phyloP scores from a whole-genome alignment of 768 basidiomycete genomes.

The Phaffia australis region DNA sequence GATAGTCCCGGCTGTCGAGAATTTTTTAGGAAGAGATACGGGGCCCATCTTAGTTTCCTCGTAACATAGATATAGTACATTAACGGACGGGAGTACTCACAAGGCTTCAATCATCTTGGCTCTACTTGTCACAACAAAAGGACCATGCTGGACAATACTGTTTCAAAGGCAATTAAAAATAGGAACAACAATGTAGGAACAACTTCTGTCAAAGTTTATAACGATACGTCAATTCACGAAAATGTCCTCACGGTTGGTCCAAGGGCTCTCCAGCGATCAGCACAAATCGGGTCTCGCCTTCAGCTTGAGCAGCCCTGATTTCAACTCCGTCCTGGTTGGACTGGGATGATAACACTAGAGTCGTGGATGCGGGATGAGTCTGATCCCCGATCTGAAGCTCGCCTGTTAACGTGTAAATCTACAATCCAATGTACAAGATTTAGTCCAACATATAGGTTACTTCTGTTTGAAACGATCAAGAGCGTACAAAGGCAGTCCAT shows the following conservation, averaged over 20 bases:
- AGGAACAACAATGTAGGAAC: not conserved
- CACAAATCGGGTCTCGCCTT: slow-evolving; percentile 60
- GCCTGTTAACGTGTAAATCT: slow-evolving; percentile 54
- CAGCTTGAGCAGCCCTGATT: slow-evolving; percentile 41
- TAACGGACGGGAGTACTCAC: slow-evolving; percentile 53
- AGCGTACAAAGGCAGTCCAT: slow-evolving; percentile 64
- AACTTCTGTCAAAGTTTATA: slow-evolving; percentile 39
- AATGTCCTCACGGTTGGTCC: slow-evolving; percentile 48
- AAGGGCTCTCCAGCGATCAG: slow-evolving; percentile 78
- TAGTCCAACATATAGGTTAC: not conserved
- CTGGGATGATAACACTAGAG: slow-evolving; percentile 64
- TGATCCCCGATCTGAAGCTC: slow-evolving; percentile 47
- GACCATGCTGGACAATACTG: slow-evolving; percentile 29
- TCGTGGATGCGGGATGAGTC: slow-evolving; percentile 55
- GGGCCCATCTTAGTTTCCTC: too few species aligned
- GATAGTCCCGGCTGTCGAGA: slow-evolving; percentile 31
- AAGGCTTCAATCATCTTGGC: slow-evolving; percentile 75
- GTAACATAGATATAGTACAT: not conserved
- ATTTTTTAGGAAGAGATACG: slow-evolving; percentile 19
- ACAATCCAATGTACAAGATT: not conserved
- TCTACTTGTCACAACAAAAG: slow-evolving; percentile 61
- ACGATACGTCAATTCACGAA: slow-evolving; percentile 43
- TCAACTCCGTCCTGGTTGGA: slow-evolving; percentile 56
- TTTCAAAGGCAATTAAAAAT: not conserved
- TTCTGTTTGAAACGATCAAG: not conserved